These are phyloP conservation scores for Castanea crenata DNA, from an alignment of 306 rosid species.

Conservation along the genomic window DNA sequence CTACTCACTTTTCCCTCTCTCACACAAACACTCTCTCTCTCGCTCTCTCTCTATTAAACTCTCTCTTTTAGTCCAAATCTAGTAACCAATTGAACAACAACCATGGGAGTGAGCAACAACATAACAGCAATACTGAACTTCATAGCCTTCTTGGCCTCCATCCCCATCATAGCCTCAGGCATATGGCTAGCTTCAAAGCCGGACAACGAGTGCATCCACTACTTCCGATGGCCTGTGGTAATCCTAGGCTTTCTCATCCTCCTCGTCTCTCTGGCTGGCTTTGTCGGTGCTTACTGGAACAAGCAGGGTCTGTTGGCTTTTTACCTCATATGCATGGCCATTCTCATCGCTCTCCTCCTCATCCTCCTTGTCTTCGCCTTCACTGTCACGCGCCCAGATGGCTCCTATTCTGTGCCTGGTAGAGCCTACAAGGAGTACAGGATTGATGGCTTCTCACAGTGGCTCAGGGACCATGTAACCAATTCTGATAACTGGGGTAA, in stretches of 20 bases:
- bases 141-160: slow-evolving; percentile 61
- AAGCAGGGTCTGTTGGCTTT: slow-evolving; percentile 68
- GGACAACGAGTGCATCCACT: slow-evolving; percentile 71
- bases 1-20: too few species aligned
- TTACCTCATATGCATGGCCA: slow-evolving; percentile 82
- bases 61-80: too few species aligned
- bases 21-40: too few species aligned
- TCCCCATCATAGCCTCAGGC: slow-evolving; percentile 77
- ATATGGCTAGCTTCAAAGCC: slow-evolving; percentile 91
- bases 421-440: slow-evolving; percentile 54
- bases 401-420: slow-evolving; percentile 55
- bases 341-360: slow-evolving; percentile 61
- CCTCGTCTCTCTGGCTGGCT: slow-evolving; percentile 70
- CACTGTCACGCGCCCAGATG: slow-evolving; percentile 62
- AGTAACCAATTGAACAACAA: too few species aligned
- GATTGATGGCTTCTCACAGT: slow-evolving; percentile 54
- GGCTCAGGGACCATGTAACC: slow-evolving; percentile 66
- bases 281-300: slow-evolving; percentile 83
- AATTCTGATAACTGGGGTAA: slow-evolving; percentile 53
- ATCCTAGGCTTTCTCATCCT: slow-evolving; percentile 68
- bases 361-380: slow-evolving; percentile 68
- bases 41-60: too few species aligned
- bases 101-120: slow-evolving; percentile 89
- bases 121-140: slow-evolving; percentile 71
- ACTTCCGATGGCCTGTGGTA: slow-evolving; percentile 76